Conservation (phyloP, 2,329 filamentous ascomycete genomes). For the Akanthomyces lecanii region DNA sequence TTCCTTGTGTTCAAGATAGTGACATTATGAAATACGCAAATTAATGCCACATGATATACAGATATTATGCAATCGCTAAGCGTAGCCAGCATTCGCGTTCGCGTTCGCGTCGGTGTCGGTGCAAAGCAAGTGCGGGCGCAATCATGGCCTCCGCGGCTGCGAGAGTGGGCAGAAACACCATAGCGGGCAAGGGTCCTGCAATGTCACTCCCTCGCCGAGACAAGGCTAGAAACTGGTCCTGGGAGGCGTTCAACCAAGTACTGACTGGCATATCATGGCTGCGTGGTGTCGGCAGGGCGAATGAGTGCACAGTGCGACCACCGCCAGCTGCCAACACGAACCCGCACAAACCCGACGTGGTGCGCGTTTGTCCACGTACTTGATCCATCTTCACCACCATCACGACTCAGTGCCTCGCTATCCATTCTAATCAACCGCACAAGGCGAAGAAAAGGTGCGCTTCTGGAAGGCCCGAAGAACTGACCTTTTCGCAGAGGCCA, state of each 20-base stretch:
- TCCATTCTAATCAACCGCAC: not conserved
- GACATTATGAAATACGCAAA: not conserved
- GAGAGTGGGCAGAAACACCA: too few relatives aligned
- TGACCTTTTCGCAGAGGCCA: not conserved
- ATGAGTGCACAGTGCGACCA: not conserved
- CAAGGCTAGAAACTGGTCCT: too few relatives aligned
- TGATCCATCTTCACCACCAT: not conserved
- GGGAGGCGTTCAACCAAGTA: too few relatives aligned
- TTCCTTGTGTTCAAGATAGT: not conserved
- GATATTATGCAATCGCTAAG: not conserved
- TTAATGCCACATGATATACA: not conserved
- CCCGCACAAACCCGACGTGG: not conserved
- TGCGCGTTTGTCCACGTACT: not conserved
- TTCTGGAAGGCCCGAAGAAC: not conserved
- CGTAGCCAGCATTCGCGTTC: not conserved
- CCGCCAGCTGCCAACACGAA: not conserved
- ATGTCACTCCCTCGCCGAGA: too few relatives aligned
- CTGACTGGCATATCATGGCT: not conserved
- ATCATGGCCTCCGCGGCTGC: too few relatives aligned
- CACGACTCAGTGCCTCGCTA: not conserved
- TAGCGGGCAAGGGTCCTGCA: too few relatives aligned
- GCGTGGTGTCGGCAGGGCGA: not conserved
- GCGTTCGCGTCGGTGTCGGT: too few relatives aligned
- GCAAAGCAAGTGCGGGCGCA: not conserved
- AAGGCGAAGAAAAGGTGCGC: not conserved